Conservation (phyloP, 1,284 basidiomycete species). For the Agaricales sp. region DNA sequence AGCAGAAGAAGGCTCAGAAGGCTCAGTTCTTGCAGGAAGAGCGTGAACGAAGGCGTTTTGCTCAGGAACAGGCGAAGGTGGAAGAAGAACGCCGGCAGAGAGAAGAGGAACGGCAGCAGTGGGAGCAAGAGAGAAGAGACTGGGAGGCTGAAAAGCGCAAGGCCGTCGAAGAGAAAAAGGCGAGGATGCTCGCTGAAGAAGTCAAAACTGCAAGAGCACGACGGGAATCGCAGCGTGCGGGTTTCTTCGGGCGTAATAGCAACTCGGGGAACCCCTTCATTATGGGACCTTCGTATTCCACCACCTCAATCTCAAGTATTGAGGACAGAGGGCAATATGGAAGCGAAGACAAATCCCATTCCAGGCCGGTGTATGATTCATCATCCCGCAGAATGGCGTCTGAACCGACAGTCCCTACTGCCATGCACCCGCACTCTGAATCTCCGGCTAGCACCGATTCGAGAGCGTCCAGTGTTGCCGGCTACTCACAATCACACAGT, state of each 20-base stretch:
- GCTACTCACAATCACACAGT: neutral
- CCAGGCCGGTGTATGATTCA: neutral
- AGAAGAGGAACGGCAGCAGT: slow-evolving; percentile 36
- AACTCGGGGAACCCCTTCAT: slow-evolving; percentile 1
- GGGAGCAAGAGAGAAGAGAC: slow-evolving; percentile 38
- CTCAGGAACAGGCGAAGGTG: slow-evolving; percentile 19
- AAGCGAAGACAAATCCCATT: neutral
- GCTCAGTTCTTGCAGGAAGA: slow-evolving; percentile 54
- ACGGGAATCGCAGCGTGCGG: slow-evolving; percentile 45
- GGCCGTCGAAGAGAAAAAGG: slow-evolving; percentile 45
- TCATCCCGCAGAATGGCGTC: neutral
- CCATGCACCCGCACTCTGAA: neutral
- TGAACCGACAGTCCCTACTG: neutral
- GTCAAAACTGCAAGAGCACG: slow-evolving; percentile 48
- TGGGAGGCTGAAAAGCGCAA: slow-evolving; percentile 47
- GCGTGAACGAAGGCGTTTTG: slow-evolving; percentile 36
- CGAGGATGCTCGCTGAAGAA: slow-evolving; percentile 46
- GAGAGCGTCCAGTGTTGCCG: neutral
- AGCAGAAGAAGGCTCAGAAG: slow-evolving; percentile 64
- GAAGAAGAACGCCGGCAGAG: slow-evolving; percentile 28
- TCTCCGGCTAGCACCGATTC: neutral
- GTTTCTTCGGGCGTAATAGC: slow-evolving; percentile 12
- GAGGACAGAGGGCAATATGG: neutral
- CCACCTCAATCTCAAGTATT: neutral
- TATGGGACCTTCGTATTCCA: slow-evolving; percentile 1